Percentiles rank a stretch among this genome's conserved stretches.
Evolutionary conservation across 2,329 filamentous ascomycete genomes (phyloP).

Genomic region (Botryotinia globosa): DNA sequence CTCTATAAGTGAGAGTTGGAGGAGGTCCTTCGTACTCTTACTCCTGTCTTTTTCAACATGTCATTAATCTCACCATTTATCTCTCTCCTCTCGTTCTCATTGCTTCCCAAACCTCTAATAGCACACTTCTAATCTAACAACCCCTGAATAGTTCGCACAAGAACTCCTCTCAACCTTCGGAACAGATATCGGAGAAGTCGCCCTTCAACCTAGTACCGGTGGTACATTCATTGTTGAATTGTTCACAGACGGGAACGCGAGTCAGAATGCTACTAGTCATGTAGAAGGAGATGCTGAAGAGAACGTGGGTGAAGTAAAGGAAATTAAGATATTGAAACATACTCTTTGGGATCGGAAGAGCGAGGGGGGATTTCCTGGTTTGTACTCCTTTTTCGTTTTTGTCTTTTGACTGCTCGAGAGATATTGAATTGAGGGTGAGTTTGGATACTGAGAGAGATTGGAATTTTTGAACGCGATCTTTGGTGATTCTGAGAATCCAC

Average conservation of each 20-base stretch:
- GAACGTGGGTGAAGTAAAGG: conserved; percentile 24
- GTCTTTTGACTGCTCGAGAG: background rate
- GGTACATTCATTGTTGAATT: conserved; percentile 79
- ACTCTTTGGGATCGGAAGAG: conserved; percentile 83
- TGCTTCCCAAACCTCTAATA: background rate
- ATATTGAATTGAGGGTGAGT: background rate
- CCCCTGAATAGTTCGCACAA: conserved; percentile 69
- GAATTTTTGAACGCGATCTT: background rate
- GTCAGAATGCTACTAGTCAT: background rate
- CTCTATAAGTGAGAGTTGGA: background rate
- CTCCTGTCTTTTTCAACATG: background rate
- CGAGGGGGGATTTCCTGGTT: conserved; percentile 83
- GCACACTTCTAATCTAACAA: background rate
- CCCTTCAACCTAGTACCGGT: conserved; percentile 80
- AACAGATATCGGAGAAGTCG: conserved; percentile 78
- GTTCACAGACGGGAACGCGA: conserved; percentile 36
- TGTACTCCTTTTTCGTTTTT: conserved; percentile 20
- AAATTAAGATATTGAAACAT: conserved; percentile 44
- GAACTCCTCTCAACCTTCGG: conserved; percentile 93
- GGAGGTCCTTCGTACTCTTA: background rate
- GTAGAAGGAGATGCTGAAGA: background rate
- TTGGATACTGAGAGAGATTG: background rate
- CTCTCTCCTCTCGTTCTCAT: background rate
- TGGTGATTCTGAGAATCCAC: background rate
- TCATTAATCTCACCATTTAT: background rate